Percentiles rank a stretch among this genome's conserved stretches.
These are phyloP conservation scores for Psilocybe subaeruginosa DNA, from an alignment of 768 basidiomycete species.

Conservation along the genomic window DNA sequence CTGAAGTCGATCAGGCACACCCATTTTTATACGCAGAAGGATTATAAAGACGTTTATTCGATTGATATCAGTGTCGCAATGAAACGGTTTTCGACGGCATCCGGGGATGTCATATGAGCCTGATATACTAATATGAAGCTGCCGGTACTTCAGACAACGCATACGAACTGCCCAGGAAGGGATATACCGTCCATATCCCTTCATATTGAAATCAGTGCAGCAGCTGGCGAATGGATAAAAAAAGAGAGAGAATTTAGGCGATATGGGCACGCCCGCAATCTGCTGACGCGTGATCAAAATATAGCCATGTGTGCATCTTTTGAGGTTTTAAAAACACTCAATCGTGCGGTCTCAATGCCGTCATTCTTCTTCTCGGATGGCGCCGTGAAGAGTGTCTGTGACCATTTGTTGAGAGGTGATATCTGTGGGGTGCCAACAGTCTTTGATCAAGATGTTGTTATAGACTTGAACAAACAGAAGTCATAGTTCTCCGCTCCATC, in stretches of 20 bases:
- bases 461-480: constrained; percentile 4
- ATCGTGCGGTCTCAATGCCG: constrained; percentile 26
- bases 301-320: constrained; percentile 23
- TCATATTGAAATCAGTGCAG: background rate
- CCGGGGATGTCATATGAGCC: background rate
- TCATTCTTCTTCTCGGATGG: constrained; percentile 27
- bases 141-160: background rate
- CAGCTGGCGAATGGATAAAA: too few relatives aligned
- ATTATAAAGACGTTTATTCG: constrained; percentile 3
- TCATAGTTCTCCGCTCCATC: background rate
- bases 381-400: constrained; percentile 16
- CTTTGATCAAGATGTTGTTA: background rate
- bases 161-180: background rate
- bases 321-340: constrained; percentile 5
- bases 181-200: background rate
- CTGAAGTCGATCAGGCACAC: constrained; percentile 18
- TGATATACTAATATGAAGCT: background rate
- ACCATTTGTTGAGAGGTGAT: constrained; percentile 1
- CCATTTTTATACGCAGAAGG: constrained; percentile 5
- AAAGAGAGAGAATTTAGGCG: constrained; percentile 7
- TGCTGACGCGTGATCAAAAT: constrained; percentile 17
- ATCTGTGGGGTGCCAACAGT: background rate
- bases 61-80: background rate
- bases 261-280: constrained; percentile 18
- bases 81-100: background rate